Conservation (phyloP, 352 stramenopile genomes). For the Globisporangium yorkense region DNA sequence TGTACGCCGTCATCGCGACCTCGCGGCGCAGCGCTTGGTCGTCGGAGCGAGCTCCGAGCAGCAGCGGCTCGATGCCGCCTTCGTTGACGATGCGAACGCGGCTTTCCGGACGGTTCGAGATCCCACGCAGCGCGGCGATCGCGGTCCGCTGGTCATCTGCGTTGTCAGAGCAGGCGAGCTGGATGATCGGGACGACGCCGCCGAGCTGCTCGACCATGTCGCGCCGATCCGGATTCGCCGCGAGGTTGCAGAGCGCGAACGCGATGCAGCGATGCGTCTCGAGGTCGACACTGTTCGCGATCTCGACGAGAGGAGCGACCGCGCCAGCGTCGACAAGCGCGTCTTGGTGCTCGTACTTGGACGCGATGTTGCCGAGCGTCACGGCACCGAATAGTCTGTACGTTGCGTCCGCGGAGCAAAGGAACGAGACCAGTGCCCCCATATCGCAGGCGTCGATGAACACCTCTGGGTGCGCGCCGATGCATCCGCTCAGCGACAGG, state of each 20-base stretch:
- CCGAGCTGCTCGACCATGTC: conserved; percentile 90
- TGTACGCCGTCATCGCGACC: conserved; percentile 87
- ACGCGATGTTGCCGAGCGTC: conserved; percentile 93
- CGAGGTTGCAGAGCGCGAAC: conserved; percentile 95
- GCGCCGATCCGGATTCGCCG: conserved; percentile 80
- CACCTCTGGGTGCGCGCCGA: conserved; percentile 84
- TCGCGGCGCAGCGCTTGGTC: conserved; percentile 83
- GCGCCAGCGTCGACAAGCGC: conserved; percentile 82
- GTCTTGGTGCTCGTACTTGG: conserved; percentile 65
- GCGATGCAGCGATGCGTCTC: conserved; percentile 96
- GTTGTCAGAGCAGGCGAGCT: conserved; percentile 90
- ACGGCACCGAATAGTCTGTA: conserved; percentile 95
- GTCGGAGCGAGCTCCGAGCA: conserved; percentile 67
- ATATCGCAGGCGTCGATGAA: conserved; percentile 91
- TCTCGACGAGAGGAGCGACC: conserved; percentile 89
- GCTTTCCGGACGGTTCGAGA: conserved; percentile 80
- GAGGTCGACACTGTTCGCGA: conserved; percentile 88
- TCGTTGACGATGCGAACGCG: conserved; percentile 87
- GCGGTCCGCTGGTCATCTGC: conserved; percentile 86
- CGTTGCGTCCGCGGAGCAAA: conserved; percentile 93
- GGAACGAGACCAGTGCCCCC: conserved; percentile 88
- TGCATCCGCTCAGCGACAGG: conserved; percentile 92
- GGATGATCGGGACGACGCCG: conserved; percentile 93
- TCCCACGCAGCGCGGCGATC: conserved; percentile 87
- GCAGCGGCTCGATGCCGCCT: conserved; percentile 85